phyloP scores from a whole-genome alignment of 2,329 filamentous ascomycete species.

The Hypoxylon sp. region DNA sequence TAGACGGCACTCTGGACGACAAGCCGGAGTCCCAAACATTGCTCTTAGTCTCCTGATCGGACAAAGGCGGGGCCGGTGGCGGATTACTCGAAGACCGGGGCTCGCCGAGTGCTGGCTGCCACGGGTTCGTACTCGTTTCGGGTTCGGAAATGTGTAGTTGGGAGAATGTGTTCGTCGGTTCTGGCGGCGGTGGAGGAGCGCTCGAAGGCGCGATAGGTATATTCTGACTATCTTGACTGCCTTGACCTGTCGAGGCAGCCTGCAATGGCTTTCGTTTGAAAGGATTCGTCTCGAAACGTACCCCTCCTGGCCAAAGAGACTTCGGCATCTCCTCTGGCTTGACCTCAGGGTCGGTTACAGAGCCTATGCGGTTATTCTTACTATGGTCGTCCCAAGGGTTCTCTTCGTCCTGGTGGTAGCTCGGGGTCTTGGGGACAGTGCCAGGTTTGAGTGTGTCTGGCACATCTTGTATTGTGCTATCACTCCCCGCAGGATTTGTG shows the following conservation, averaged over 20 bases:
- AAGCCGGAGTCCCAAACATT: slow-evolving; percentile 57
- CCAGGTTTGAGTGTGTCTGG: slow-evolving; percentile 56
- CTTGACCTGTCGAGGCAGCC: slow-evolving; percentile 27
- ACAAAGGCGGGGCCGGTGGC: slow-evolving; percentile 48
- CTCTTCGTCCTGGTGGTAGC: slow-evolving; percentile 53
- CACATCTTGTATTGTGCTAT: slow-evolving; percentile 48
- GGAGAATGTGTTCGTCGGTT: slow-evolving; percentile 59
- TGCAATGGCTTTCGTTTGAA: slow-evolving; percentile 65
- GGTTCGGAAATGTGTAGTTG: slow-evolving; percentile 60
- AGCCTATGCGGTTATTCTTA: slow-evolving; percentile 24
- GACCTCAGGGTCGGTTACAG: slow-evolving; percentile 32
- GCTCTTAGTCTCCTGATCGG: slow-evolving; percentile 53
- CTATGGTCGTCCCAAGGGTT: slow-evolving; percentile 56
- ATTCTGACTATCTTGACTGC: slow-evolving; percentile 27
- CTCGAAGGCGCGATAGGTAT: slow-evolving; percentile 41
- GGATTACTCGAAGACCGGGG: slow-evolving; percentile 48
- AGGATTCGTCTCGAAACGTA: slow-evolving; percentile 65
- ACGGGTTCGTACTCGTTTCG: slow-evolving; percentile 60
- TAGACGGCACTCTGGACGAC: slow-evolving; percentile 53
- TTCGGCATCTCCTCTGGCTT: slow-evolving; percentile 52
- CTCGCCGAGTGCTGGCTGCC: slow-evolving; percentile 58
- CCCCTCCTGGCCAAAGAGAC: slow-evolving; percentile 54
- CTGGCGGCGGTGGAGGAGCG: slow-evolving; percentile 45
- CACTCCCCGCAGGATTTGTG: slow-evolving; percentile 28
- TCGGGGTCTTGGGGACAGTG: slow-evolving; percentile 43